phyloP scores from a whole-genome alignment of 2,329 filamentous ascomycete species.

The Colletotrichum sp. region DNA sequence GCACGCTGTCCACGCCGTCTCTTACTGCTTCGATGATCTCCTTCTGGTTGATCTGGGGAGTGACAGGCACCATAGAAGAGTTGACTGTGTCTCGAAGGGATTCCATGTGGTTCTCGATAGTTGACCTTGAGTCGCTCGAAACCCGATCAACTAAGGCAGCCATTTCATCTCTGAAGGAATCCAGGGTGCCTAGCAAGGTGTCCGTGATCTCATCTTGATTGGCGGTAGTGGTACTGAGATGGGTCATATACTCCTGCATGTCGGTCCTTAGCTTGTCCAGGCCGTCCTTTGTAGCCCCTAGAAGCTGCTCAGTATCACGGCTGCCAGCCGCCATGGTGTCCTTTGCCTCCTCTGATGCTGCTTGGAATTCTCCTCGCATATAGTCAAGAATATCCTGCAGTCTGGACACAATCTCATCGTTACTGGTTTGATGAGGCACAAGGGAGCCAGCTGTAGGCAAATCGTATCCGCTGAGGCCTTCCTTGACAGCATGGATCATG shows the following conservation, averaged over 20 bases:
- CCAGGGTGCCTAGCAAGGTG: conserved; percentile 67
- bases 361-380: conserved; percentile 64
- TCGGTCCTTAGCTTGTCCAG: conserved; percentile 80
- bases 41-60: conserved; percentile 57
- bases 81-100: conserved; percentile 81
- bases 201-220: conserved; percentile 82
- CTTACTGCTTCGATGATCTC: conserved; percentile 76
- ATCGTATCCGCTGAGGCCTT: conserved; percentile 60
- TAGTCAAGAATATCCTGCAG: conserved; percentile 70
- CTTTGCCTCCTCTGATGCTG: conserved; percentile 69
- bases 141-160: conserved; percentile 60
- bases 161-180: conserved; percentile 72
- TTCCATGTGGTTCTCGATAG: conserved; percentile 83
- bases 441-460: conserved; percentile 45
- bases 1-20: conserved; percentile 75
- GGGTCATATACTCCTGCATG: conserved; percentile 82
- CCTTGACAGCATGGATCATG: conserved; percentile 67
- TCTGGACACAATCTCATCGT: conserved; percentile 57
- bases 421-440: conserved; percentile 44
- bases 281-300: conserved; percentile 87
- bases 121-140: conserved; percentile 62
- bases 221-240: conserved; percentile 64
- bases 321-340: conserved; percentile 81
- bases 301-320: conserved; percentile 83
- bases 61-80: conserved; percentile 66